Evolutionary conservation across 768 basidiomycete genomes (phyloP).

Genomic region (Sarcodon sp.): DNA sequence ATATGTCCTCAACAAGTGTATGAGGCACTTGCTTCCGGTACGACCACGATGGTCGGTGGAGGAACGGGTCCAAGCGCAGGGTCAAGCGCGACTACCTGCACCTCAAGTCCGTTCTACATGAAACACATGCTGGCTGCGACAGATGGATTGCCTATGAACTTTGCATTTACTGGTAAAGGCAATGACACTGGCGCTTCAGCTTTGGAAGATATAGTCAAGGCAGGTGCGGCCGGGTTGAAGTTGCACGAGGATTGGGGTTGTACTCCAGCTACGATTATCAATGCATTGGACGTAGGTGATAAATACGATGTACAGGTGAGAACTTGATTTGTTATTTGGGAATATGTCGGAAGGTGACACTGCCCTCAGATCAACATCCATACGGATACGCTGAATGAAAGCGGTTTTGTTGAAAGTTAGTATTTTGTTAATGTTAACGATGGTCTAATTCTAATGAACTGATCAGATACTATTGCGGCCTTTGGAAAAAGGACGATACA

Average conservation of each 20-base stretch:
- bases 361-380: constrained; percentile 72
- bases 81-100: constrained; percentile 91
- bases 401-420: constrained; percentile 90
- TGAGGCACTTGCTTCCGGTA: constrained; percentile 74
- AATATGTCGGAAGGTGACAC: not conserved
- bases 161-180: constrained; percentile 92
- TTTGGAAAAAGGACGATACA: constrained; percentile 90
- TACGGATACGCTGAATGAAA: constrained; percentile 95
- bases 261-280: constrained; percentile 72
- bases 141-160: constrained; percentile 83
- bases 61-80: constrained; percentile 91
- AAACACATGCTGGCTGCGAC: constrained; percentile 85
- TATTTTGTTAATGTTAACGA: not conserved
- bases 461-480: constrained; percentile 71
- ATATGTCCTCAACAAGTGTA: constrained; percentile 90
- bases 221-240: constrained; percentile 85
- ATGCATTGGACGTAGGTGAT: constrained; percentile 71
- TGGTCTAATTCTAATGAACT: not conserved
- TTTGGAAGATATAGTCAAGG: constrained; percentile 68
- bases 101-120: constrained; percentile 83
- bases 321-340: not conserved
- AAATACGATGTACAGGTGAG: constrained; percentile 87
- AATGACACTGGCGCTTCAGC: constrained; percentile 74
- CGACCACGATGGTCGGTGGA: constrained; percentile 92
- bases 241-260: constrained; percentile 97